Evolutionary conservation across 768 basidiomycete species (phyloP).

Genomic region (Ephemerocybe angulata): DNA sequence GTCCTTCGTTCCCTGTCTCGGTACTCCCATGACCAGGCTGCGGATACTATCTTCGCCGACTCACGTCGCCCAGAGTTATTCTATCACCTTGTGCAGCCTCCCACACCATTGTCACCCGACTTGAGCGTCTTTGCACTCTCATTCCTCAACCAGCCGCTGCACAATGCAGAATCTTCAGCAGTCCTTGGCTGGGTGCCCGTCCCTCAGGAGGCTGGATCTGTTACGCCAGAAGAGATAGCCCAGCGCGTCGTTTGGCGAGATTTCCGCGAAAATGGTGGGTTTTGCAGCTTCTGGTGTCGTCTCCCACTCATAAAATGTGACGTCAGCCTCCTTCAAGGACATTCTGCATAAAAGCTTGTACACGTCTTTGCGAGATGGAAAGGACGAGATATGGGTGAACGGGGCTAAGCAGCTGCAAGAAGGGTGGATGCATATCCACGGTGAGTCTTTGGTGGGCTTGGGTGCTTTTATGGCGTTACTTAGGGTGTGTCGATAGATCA

Average conservation of each 20-base stretch:
- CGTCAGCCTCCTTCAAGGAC: slow-evolving; percentile 53
- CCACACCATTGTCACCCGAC: slow-evolving; percentile 42
- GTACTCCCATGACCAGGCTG: not conserved
- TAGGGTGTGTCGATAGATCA: slow-evolving; percentile 44
- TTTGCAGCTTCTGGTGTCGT: not conserved
- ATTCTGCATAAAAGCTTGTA: slow-evolving; percentile 61
- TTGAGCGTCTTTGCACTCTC: slow-evolving; percentile 62
- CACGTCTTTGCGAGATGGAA: slow-evolving; percentile 48
- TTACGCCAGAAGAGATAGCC: slow-evolving; percentile 1
- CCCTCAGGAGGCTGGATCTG: not conserved
- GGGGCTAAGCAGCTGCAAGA: slow-evolving; percentile 60
- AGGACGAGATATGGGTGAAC: slow-evolving; percentile 64
- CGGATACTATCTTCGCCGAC: slow-evolving; percentile 37
- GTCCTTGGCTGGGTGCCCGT: slow-evolving; percentile 75
- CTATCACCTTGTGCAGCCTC: slow-evolving; percentile 61
- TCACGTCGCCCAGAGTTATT: slow-evolving; percentile 62
- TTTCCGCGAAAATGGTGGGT: slow-evolving; percentile 69
- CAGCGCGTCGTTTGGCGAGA: slow-evolving; percentile 51
- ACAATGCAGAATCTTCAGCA: slow-evolving; percentile 41
- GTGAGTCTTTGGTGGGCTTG: slow-evolving; percentile 21
- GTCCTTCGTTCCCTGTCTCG: not conserved
- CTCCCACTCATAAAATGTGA: not conserved
- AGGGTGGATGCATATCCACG: slow-evolving; percentile 89
- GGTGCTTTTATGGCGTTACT: not conserved
- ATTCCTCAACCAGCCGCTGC: slow-evolving; percentile 49